Evolutionary conservation across 176 grass and related monocot species (phyloP).

Genomic region (Oropetium thomaeum): DNA sequence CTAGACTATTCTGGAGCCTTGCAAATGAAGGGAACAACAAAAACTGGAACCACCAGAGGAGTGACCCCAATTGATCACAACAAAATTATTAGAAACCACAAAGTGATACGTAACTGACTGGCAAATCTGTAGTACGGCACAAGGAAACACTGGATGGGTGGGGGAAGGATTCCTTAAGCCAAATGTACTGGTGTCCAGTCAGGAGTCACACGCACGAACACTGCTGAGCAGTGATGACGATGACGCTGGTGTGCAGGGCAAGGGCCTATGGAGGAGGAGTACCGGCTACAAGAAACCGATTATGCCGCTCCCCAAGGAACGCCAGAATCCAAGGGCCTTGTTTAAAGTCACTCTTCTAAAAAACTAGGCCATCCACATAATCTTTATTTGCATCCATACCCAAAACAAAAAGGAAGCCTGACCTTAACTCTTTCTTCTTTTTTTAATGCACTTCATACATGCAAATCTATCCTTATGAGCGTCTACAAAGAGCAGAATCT

Average conservation of each 20-base stretch:
- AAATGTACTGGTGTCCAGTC: neutral
- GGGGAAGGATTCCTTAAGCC: neutral
- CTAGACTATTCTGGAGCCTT: neutral
- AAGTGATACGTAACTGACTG: neutral
- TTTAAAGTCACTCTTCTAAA: conserved; percentile 23
- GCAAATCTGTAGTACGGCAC: neutral
- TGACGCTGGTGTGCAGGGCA: neutral
- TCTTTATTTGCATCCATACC: conserved; percentile 32
- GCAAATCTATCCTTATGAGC: too few relatives aligned
- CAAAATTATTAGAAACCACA: neutral
- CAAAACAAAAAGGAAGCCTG: neutral
- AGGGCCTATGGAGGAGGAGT: neutral
- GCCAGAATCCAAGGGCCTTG: conserved; percentile 31
- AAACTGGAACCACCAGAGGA: neutral
- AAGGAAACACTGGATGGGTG: neutral
- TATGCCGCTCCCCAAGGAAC: conserved; percentile 16
- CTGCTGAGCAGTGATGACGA: neutral
- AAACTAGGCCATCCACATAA: neutral
- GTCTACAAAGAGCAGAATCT: too few relatives aligned
- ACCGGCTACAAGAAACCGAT: neutral
- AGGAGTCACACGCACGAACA: neutral
- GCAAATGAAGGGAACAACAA: neutral
- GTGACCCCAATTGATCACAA: neutral
- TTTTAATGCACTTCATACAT: too few relatives aligned
- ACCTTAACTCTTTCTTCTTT: too few relatives aligned